Evolutionary conservation across 2,329 filamentous ascomycete genomes (phyloP).

Genomic region (Microcyclospora pomicola): DNA sequence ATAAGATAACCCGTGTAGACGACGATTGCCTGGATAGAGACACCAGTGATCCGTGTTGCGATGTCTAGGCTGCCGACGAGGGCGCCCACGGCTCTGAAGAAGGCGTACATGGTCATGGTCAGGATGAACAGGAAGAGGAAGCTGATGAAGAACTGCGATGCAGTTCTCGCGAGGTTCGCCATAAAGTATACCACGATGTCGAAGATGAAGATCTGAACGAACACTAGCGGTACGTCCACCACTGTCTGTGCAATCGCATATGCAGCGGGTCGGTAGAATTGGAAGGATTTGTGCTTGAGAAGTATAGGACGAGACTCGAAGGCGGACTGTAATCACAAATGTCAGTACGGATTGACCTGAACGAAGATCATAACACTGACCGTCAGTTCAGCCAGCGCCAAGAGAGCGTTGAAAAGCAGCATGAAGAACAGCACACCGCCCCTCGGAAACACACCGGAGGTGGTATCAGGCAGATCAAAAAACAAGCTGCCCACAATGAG

Average conservation of each 20-base stretch:
- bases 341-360: no score
- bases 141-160: conserved; percentile 46
- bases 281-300: conserved; percentile 30
- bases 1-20: conserved; percentile 10
- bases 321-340: conserved; percentile 16
- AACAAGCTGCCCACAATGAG: conserved; percentile 53
- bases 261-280: conserved; percentile 19
- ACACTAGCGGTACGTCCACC: conserved; percentile 38
- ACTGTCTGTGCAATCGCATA: conserved; percentile 39
- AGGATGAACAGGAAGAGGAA: conserved; percentile 33
- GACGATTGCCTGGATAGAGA: conserved; percentile 12
- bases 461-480: conserved; percentile 46
- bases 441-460: conserved; percentile 48
- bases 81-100: conserved; percentile 29
- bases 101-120: conserved; percentile 31
- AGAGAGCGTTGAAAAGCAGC: conserved; percentile 46
- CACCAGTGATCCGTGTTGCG: conserved; percentile 15
- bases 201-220: conserved; percentile 47
- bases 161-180: conserved; percentile 38
- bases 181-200: conserved; percentile 50
- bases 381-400: conserved; percentile 55
- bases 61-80: conserved; percentile 12
- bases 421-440: conserved; percentile 51
- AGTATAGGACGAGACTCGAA: conserved; percentile 33
- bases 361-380: conserved; percentile 8